A percentile compares a stretch with the other conserved stretches of the same genome.
Evolutionary conservation across 345 rosid species (phyloP).

Genomic region (Durio zibethinus): DNA sequence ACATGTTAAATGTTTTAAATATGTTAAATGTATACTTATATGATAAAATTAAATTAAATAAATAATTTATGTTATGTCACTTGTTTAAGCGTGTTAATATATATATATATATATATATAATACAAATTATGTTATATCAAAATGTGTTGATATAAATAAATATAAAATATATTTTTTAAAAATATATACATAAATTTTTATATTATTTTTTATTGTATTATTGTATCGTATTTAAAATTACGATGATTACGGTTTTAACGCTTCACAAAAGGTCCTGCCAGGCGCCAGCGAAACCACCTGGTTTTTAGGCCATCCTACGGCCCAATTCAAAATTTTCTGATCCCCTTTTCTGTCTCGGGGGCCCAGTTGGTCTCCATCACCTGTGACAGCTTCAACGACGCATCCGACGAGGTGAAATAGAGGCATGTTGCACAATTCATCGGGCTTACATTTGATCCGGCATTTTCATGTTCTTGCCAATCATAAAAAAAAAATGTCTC

Average conservation of each 20-base stretch:
- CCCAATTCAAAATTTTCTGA: slow-evolving; percentile 52
- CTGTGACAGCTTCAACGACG: slow-evolving; percentile 85
- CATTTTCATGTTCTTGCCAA: slow-evolving; percentile 58
- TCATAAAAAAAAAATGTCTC: slow-evolving; percentile 88
- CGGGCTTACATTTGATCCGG: slow-evolving; percentile 28
- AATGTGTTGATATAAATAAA: too few relatives aligned
- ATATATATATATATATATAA: too few relatives aligned
- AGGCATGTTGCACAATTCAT: slow-evolving; percentile 53
- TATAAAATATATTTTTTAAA: too few relatives aligned
- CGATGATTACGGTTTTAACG: slow-evolving; percentile 59
- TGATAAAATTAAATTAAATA: too few relatives aligned
- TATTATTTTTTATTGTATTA: too few relatives aligned
- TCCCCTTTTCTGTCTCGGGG: slow-evolving; percentile 32
- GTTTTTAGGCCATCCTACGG: slow-evolving; percentile 52
- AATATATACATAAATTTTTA: too few relatives aligned
- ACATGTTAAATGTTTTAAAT: too few relatives aligned
- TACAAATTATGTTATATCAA: too few relatives aligned
- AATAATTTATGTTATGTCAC: too few relatives aligned
- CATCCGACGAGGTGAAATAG: slow-evolving; percentile 70
- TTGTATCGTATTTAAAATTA: too few relatives aligned
- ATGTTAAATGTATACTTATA: too few relatives aligned
- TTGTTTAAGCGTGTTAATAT: too few relatives aligned
- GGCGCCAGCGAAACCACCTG: slow-evolving; percentile 60
- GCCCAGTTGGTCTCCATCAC: slow-evolving; percentile 43
- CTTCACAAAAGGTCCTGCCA: slow-evolving; percentile 98